Evolutionary conservation across 352 stramenopile genomes (phyloP).

Genomic region (Phytopythium oedochilum): DNA sequence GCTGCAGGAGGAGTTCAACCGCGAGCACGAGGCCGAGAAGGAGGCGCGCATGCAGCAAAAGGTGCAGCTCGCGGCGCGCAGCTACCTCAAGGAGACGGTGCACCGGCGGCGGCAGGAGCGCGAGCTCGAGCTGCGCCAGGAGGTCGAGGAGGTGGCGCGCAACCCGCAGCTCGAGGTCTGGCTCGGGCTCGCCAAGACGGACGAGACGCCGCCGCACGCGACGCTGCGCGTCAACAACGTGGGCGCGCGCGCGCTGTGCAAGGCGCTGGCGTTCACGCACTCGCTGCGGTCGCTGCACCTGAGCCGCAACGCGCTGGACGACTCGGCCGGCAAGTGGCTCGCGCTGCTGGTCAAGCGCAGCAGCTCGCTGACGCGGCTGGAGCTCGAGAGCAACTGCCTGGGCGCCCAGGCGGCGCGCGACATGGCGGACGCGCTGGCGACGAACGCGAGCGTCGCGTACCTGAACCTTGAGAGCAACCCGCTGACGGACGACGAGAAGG

Average conservation of each 20-base stretch:
- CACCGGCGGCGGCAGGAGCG: constrained; percentile 60
- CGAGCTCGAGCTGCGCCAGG: constrained; percentile 65
- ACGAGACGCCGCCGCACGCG: constrained; percentile 49
- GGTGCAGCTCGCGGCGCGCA: constrained; percentile 63
- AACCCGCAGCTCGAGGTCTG: constrained; percentile 73
- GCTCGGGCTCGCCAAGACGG: constrained; percentile 50
- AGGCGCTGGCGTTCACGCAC: constrained; percentile 62
- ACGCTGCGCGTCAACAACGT: constrained; percentile 47
- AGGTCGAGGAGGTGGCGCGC: constrained; percentile 64
- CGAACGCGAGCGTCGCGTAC: constrained; percentile 49
- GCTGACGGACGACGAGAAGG: constrained; percentile 72
- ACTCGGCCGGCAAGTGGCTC: constrained; percentile 58
- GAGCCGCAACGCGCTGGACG: constrained; percentile 58
- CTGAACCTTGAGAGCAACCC: constrained; percentile 78
- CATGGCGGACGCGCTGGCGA: constrained; percentile 46
- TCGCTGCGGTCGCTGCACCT: constrained; percentile 61
- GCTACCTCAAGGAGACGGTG: constrained; percentile 72
- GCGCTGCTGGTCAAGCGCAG: constrained; percentile 57
- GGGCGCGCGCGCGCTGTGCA: constrained; percentile 59
- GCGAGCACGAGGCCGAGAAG: constrained; percentile 59
- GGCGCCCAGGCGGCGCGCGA: constrained; percentile 41
- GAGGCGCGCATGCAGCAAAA: constrained; percentile 63
- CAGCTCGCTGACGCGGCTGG: constrained; percentile 49
- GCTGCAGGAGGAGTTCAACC: constrained; percentile 79
- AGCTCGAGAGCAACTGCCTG: constrained; percentile 66